A percentile compares a stretch with the other conserved stretches of the same genome.
Evolutionary conservation across 2,329 filamentous ascomycete species (phyloP).

Genomic region (Fusarium austroafricanum): DNA sequence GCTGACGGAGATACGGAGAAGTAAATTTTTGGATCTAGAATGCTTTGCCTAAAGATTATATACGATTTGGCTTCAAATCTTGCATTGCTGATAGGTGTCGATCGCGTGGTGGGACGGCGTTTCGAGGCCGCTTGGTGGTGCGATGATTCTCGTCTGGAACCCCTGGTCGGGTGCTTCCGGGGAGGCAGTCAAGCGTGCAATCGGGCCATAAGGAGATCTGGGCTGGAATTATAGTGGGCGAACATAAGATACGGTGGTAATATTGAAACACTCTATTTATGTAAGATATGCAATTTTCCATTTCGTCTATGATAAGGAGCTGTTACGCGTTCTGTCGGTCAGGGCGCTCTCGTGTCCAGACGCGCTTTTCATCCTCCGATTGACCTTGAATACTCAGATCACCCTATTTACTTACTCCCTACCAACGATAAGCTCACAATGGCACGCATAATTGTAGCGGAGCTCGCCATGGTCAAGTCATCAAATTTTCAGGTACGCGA

Average conservation of each 20-base stretch:
- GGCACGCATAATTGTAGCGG: not conserved
- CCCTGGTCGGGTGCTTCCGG: conserved; percentile 33
- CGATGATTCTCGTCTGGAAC: conserved; percentile 18
- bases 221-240: conserved; percentile 5
- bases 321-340: not conserved
- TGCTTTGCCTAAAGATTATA: conserved; percentile 6
- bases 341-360: no score
- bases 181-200: conserved; percentile 12
- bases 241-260: conserved; percentile 3
- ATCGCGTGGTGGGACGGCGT: conserved; percentile 30
- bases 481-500: not conserved
- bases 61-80: not conserved
- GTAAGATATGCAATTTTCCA: not conserved
- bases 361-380: no score
- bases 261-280: conserved; percentile 3
- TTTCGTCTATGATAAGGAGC: not conserved
- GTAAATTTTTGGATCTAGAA: no score
- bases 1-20: no score
- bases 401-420: no score
- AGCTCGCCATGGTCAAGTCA: conserved; percentile 3
- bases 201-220: conserved; percentile 17
- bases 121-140: conserved; percentile 35
- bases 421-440: no score
- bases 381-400: not conserved
- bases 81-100: conserved; percentile 5